Percentiles rank a stretch among this genome's conserved stretches.
These are phyloP conservation scores for Guyanaporus albipodus DNA, from an alignment of 768 basidiomycete genomes.

Conservation along the genomic window DNA sequence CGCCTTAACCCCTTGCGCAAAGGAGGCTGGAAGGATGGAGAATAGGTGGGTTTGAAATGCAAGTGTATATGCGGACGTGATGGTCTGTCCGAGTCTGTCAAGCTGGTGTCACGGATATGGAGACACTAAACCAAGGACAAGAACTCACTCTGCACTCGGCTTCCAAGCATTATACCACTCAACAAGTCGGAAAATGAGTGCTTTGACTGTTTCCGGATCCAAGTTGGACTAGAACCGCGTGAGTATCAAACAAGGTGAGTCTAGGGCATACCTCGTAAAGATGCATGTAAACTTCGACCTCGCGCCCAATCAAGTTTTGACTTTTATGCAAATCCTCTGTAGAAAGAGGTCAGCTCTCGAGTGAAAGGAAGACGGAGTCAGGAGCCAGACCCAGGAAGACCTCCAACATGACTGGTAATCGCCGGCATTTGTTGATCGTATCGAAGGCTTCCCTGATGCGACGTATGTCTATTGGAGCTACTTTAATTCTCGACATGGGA, in stretches of 20 bases:
- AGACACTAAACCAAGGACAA: not conserved
- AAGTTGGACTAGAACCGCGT: constrained; percentile 36
- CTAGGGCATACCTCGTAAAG: constrained; percentile 52
- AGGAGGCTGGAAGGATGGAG: constrained; percentile 64
- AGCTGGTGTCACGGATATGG: constrained; percentile 6
- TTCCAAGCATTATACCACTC: constrained; percentile 79
- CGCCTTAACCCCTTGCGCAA: constrained; percentile 63
- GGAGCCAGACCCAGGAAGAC: constrained; percentile 59
- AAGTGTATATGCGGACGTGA: constrained; percentile 58
- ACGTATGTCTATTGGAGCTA: constrained; percentile 41
- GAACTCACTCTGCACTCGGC: constrained; percentile 57
- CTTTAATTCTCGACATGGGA: not conserved
- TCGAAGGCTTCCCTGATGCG: constrained; percentile 54
- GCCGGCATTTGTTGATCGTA: constrained; percentile 52
- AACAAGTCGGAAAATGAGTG: constrained; percentile 55
- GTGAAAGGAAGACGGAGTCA: not conserved
- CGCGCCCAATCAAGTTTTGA: constrained; percentile 55
- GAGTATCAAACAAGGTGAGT: not conserved
- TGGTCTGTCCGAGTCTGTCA: constrained; percentile 55
- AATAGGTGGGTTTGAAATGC: constrained; percentile 74
- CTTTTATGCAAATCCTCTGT: constrained; percentile 61
- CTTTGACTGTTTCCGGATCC: constrained; percentile 47
- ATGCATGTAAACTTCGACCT: constrained; percentile 54
- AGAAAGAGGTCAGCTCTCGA: not conserved
- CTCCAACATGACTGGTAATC: constrained; percentile 63